phyloP scores from a whole-genome alignment of 2,329 filamentous ascomycete species.

The Penicillium sp. region DNA sequence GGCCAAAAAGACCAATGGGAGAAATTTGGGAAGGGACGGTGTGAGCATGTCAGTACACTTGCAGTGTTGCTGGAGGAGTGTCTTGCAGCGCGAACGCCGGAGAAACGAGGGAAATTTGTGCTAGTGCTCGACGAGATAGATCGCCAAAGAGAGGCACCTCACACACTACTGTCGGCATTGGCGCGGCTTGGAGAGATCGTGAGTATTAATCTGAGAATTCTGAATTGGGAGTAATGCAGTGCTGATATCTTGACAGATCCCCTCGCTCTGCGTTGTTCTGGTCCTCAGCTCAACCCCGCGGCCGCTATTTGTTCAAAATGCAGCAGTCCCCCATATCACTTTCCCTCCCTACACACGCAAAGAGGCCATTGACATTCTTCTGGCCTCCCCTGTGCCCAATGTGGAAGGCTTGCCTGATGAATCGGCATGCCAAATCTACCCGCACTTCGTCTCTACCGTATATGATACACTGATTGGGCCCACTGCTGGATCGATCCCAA shows the following conservation, averaged over 20 bases:
- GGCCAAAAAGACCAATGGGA: constrained; percentile 46
- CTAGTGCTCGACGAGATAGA: constrained; percentile 89
- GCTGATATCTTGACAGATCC: constrained; percentile 62
- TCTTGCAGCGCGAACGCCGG: constrained; percentile 35
- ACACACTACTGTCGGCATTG: constrained; percentile 78
- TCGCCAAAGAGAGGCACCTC: constrained; percentile 75
- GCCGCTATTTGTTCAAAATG: constrained; percentile 69
- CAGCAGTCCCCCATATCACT: constrained; percentile 74
- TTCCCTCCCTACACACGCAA: constrained; percentile 84
- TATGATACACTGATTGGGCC: constrained; percentile 85
- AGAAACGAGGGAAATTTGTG: constrained; percentile 65
- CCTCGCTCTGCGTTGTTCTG: constrained; percentile 75
- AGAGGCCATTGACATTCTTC: constrained; percentile 78
- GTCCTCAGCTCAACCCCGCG: constrained; percentile 72
- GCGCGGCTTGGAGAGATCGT: constrained; percentile 81
- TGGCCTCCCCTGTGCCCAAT: constrained; percentile 54
- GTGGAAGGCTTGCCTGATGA: constrained; percentile 36
- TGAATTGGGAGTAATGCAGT: not conserved
- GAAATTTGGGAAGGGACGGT: constrained; percentile 60
- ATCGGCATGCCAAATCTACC: constrained; percentile 44
- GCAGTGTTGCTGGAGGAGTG: constrained; percentile 67
- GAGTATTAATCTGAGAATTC: constrained; percentile 42
- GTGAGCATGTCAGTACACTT: constrained; percentile 80
- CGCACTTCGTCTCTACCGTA: constrained; percentile 78
- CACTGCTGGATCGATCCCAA: constrained; percentile 76